Evolutionary conservation across 2,329 filamentous ascomycete species (phyloP), one percentile per base, ranked within the genome.

Genomic region (Colletotrichum theobromicola): DNA sequence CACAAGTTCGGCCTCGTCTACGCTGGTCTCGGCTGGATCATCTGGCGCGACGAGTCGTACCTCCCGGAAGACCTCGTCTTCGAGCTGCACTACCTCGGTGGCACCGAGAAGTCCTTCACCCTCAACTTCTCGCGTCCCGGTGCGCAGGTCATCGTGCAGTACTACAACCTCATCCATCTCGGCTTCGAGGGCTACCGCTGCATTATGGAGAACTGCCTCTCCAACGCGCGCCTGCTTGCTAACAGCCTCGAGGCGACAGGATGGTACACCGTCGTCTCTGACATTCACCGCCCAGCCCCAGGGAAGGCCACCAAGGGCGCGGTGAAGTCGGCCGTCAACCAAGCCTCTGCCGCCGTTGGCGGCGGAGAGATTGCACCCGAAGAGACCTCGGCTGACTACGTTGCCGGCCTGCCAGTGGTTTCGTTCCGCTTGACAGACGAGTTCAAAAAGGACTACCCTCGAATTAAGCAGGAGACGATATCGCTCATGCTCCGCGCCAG

Each of bases 71-170:
- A 94, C 74, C 86, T 94, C 7, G 88, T 94, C 76, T 94, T 94
- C 80, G 91, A 94, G 81, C 86, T 94, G 21, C 91, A 88, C 70
- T 94, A 94, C 79, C 88, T 94, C 0, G 93, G 93, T 46, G 92
- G 92, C n/a, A 93, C 91, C 0, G 92, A 94, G 78, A 89, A 93
- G 79, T 77, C 90, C 2, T 94, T 91, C 82, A 94, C 92, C 0
- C 87, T 94, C 24, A 94, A 94, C 83, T 94, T 94, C 84, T 94
- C 92, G 2, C 89, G 93, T 1, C 92, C 93, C 0, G 93, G 92
- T 4, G 90, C 91, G 0, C 93, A 94, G 75, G 87, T 94, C 71
- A 91, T 94, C 75, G 92, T 88, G 0, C 93, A 94, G 79, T 94
- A 94, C 82, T 94, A 91, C 83, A 94, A 94, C 78, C 85, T 94